phyloP scores from a whole-genome alignment of 495 filamentous ascomycete species.

The Trichoderma virens region DNA sequence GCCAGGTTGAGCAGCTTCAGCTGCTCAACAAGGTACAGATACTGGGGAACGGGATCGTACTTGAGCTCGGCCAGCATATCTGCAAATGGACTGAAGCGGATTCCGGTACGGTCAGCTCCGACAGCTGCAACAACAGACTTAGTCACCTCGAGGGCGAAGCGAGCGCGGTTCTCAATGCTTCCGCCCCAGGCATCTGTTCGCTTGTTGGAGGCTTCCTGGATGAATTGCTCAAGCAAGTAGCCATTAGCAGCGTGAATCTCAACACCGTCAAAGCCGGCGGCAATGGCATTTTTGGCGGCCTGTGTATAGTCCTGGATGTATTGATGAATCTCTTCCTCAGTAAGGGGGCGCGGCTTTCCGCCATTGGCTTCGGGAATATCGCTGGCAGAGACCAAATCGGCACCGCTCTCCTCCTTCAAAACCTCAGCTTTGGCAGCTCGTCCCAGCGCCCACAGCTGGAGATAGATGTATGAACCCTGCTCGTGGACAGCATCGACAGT shows the following conservation, averaged over 20 bases:
- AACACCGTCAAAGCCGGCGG: slow-evolving; percentile 67
- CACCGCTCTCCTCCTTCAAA: slow-evolving; percentile 26
- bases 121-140: slow-evolving; percentile 51
- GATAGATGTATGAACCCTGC: slow-evolving; percentile 50
- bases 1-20: slow-evolving; percentile 47
- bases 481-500: slow-evolving; percentile 55
- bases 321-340: slow-evolving; percentile 45
- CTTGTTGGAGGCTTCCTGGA: slow-evolving; percentile 51
- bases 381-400: slow-evolving; percentile 36
- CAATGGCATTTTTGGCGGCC: slow-evolving; percentile 50
- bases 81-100: slow-evolving; percentile 55
- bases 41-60: slow-evolving; percentile 49
- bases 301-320: slow-evolving; percentile 44
- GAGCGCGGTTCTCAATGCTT: slow-evolving; percentile 57
- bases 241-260: slow-evolving; percentile 68
- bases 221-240: slow-evolving; percentile 67
- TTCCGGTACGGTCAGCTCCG: slow-evolving; percentile 51
- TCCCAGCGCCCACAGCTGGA: slow-evolving; percentile 49
- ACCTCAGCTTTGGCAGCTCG: slow-evolving; percentile 26
- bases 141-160: slow-evolving; percentile 50
- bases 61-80: slow-evolving; percentile 52
- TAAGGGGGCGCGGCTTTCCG: slow-evolving; percentile 37
- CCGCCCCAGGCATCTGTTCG: slow-evolving; percentile 62
- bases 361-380: slow-evolving; percentile 23
- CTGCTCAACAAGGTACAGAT: slow-evolving; percentile 41